Percentiles rank a stretch among this genome's conserved stretches.
Conservation (phyloP, 345 rosid genomes). For the Pistacia vera region DNA sequence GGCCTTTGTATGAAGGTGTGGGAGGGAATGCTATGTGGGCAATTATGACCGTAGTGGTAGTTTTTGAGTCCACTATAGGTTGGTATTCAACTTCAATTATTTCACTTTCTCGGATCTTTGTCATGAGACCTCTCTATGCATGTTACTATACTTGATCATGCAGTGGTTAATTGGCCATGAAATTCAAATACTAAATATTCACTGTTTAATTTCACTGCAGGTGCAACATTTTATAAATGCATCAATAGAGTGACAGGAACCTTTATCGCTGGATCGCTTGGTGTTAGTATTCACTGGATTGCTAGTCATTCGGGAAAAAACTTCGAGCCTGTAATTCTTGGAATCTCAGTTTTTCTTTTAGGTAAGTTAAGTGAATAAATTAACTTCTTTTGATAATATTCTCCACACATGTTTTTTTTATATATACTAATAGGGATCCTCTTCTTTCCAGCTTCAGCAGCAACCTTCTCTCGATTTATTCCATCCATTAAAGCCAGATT, state of each 20-base stretch:
- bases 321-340: constrained; percentile 57
- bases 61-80: constrained; percentile 70
- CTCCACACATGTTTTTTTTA: too few species aligned
- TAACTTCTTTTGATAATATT: too few species aligned
- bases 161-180: neutral
- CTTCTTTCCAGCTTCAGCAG: constrained; percentile 56
- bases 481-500: constrained; percentile 70
- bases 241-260: constrained; percentile 69
- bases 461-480: constrained; percentile 76
- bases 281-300: constrained; percentile 64
- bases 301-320: constrained; percentile 54
- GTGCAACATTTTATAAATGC: constrained; percentile 67
- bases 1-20: constrained; percentile 66
- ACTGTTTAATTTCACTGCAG: constrained; percentile 31
- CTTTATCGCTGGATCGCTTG: constrained; percentile 66
- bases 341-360: constrained; percentile 58
- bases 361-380: constrained; percentile 35
- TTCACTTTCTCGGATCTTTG: neutral
- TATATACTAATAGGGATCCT: neutral
- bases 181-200: neutral
- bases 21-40: constrained; percentile 83
- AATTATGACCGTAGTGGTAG: constrained; percentile 78
- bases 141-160: neutral
- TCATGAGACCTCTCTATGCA: neutral
- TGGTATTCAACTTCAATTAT: constrained; percentile 12